These are phyloP conservation scores for Sistotremastrum suecicum DNA, from an alignment of 768 basidiomycete genomes.

Conservation along the genomic window DNA sequence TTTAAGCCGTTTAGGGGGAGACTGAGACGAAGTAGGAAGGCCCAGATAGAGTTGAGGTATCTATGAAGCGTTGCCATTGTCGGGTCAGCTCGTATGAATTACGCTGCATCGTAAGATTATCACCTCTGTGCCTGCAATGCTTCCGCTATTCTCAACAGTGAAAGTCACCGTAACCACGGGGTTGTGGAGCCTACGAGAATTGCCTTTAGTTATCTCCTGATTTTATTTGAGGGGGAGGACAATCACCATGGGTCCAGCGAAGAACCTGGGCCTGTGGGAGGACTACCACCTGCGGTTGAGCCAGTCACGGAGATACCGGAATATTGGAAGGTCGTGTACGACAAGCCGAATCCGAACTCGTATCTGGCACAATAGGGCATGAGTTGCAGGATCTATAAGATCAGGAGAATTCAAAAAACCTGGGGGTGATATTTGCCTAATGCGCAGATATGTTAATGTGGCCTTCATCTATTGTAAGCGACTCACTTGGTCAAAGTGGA, in stretches of 20 bases:
- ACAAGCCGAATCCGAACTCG: conserved; percentile 38
- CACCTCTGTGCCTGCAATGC: conserved; percentile 40
- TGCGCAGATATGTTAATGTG: conserved; percentile 4
- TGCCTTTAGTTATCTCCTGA: background rate
- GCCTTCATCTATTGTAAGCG: too few relatives aligned
- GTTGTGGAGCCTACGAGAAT: conserved; percentile 31
- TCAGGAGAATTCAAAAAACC: conserved; percentile 14
- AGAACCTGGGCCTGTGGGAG: conserved; percentile 33
- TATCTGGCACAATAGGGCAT: conserved; percentile 7
- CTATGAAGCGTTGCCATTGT: conserved; percentile 13
- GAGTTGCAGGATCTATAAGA: too few relatives aligned
- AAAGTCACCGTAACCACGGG: conserved; percentile 39
- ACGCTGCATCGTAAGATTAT: too few relatives aligned
- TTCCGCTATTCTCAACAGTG: conserved; percentile 38
- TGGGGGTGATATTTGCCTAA: conserved; percentile 25
- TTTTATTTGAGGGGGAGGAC: background rate
- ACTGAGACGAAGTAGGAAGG: conserved; percentile 31
- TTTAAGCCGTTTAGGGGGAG: conserved; percentile 37
- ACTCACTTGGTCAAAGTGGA: conserved; percentile 35
- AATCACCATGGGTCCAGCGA: conserved; percentile 36
- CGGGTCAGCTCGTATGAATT: background rate
- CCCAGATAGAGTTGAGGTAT: conserved; percentile 42
- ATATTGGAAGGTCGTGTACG: conserved; percentile 45
- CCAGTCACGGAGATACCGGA: conserved; percentile 28
- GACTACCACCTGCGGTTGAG: conserved; percentile 26